Conservation (phyloP, 441 rosid species). For the Viola pubescens region DNA sequence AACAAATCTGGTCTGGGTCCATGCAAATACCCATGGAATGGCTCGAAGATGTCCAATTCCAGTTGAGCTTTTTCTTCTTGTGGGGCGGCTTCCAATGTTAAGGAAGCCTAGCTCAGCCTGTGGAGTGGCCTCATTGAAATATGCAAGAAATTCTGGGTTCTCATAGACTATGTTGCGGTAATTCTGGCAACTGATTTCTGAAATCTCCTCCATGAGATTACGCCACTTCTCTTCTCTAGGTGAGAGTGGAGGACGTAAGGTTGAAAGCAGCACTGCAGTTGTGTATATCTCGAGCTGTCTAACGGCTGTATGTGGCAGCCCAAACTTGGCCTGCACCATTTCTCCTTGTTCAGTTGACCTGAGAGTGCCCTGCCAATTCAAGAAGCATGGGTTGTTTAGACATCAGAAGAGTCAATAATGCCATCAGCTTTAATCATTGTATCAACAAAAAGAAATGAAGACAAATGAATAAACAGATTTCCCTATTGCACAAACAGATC, state of each 20-base stretch:
- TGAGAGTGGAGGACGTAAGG: constrained; percentile 69
- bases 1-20: constrained; percentile 95
- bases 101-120: constrained; percentile 95
- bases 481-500: not conserved
- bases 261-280: constrained; percentile 87
- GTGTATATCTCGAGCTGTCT: constrained; percentile 94
- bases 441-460: no score
- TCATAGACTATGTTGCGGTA: constrained; percentile 79
- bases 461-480: no score
- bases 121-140: constrained; percentile 94
- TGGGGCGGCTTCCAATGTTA: constrained; percentile 87
- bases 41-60: constrained; percentile 93
- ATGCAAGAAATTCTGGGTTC: constrained; percentile 77
- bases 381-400: not conserved
- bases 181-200: constrained; percentile 67
- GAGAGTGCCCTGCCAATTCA: constrained; percentile 69
- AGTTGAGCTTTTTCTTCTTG: constrained; percentile 70
- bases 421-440: no score
- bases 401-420: no score
- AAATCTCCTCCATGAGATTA: constrained; percentile 87
- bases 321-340: constrained; percentile 98
- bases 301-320: constrained; percentile 80
- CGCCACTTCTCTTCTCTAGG: constrained; percentile 93
- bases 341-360: constrained; percentile 98
- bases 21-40: constrained; percentile 90